Conservation (phyloP, 495 filamentous ascomycete genomes). For the Cenococcum geophilum region DNA sequence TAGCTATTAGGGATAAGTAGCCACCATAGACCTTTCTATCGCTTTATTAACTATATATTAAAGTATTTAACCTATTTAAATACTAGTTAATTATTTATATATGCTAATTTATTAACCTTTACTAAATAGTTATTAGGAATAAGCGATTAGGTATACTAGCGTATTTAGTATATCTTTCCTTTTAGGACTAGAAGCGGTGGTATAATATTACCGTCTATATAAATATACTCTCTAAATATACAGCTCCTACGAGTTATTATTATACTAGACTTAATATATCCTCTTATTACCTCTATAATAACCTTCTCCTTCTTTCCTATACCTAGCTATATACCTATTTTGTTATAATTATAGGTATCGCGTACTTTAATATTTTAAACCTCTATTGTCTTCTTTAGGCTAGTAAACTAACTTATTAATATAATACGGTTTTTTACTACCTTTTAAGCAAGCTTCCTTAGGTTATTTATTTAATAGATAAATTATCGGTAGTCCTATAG, state of each 20-base stretch:
- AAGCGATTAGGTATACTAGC: not conserved
- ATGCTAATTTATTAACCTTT: not conserved
- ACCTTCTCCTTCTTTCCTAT: not conserved
- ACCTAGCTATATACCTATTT: too few relatives aligned
- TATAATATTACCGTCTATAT: not conserved
- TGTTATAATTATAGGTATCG: not conserved
- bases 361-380: not conserved
- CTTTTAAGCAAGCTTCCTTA: not conserved
- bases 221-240: not conserved
- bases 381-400: not conserved
- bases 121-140: not conserved
- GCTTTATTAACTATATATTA: not conserved
- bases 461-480: not conserved
- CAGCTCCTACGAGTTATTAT: not conserved
- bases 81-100: not conserved
- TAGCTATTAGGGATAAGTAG: not conserved
- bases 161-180: not conserved
- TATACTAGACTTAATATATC: not conserved
- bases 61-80: not conserved
- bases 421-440: not conserved
- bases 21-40: not conserved
- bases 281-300: not conserved
- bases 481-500: not conserved
- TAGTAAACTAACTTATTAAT: not conserved
- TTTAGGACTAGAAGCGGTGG: not conserved